Base-by-base conservation (phyloP, 2,329 filamentous ascomycete species). In the Ophiostoma himal-ulmi region DNA sequence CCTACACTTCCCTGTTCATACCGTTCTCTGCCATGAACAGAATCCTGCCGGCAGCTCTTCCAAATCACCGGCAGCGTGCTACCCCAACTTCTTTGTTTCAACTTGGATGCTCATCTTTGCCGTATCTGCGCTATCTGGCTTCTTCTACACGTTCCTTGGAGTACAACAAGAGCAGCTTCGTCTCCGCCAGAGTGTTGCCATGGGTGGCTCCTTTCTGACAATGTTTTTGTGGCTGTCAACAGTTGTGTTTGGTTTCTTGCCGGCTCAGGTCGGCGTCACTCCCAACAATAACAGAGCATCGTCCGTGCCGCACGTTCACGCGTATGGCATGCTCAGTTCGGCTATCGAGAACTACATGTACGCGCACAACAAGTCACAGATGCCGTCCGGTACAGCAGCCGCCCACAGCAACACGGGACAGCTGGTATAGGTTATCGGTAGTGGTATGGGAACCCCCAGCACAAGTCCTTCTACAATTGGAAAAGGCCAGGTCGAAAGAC, bases 11-110 rank as follows among this genome's bases (percentile, higher is more conserved):
- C 72, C 73, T 3, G 11, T 74, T 5, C 70, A 71, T 57, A 69
- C 68, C 30, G 60, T 67, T 22, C 30, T 73, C 10, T 72, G 69
- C 65, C 64, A 34, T 7, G 71, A 26, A 1, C 41, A 17, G 7
- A 26, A 68, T 6, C 4, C 17, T 14, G 39, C 36, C 5, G 39
- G 13, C n/a, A 57, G 17, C 62, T 13, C 48, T 26, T 11, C 52
- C n/a, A 26, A 57, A 4, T 26, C 22, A 6, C 30, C 10, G n/a
- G 20, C 30, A 6, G 3, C 11, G 0, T 74, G 73, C 69, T 71
- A 73, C n/a, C 70, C 72, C 67, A 74, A 73, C 64, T 74, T 74
- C 34, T 74, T 73, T 57, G 6, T 70, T 2, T 69, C 71, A 4
- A 72, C 72, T 20, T 74, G 71, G 73, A 17, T 71, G 20, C 34